Evolutionary conservation across 306 rosid species (phyloP).

Genomic region (Vigna radiata): DNA sequence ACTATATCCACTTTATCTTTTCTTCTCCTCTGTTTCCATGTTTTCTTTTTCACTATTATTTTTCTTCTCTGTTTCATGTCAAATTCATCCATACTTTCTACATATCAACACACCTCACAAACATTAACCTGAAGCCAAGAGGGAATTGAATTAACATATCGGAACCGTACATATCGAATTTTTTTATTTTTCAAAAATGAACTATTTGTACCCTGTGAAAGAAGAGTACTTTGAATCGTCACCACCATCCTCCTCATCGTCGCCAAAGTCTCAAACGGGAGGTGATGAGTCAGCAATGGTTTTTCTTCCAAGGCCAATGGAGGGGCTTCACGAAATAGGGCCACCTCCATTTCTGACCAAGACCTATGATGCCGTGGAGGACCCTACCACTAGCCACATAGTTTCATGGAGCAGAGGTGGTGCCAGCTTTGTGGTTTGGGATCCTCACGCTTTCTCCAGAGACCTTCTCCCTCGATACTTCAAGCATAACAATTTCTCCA

Average conservation of each 20-base stretch:
- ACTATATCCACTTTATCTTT: background rate
- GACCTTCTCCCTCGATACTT: slow-evolving; percentile 76
- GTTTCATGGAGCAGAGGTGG: slow-evolving; percentile 87
- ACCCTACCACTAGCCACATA: slow-evolving; percentile 59
- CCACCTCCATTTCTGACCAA: slow-evolving; percentile 95
- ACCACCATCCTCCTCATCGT: slow-evolving; percentile 44
- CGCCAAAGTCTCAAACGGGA: slow-evolving; percentile 40
- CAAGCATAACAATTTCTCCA: slow-evolving; percentile 94
- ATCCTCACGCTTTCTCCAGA: slow-evolving; percentile 74
- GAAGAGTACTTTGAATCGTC: slow-evolving; percentile 62
- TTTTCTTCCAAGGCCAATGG: slow-evolving; percentile 76
- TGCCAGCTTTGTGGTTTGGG: slow-evolving; percentile 83
- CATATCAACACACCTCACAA: background rate
- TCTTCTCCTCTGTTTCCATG: background rate
- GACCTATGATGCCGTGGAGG: slow-evolving; percentile 85
- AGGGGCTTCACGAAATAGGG: slow-evolving; percentile 79
- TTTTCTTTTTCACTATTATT: too few relatives aligned
- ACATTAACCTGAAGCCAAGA: background rate
- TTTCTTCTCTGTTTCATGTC: background rate
- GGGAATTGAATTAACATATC: background rate
- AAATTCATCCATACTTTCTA: background rate
- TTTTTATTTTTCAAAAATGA: slow-evolving; percentile 43
- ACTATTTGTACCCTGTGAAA: slow-evolving; percentile 59
- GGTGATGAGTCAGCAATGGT: slow-evolving; percentile 44
- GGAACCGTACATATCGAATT: background rate